These are phyloP conservation scores for Tolypocladium ophioglossoides DNA, from an alignment of 2,329 filamentous ascomycete genomes.

Conservation along the genomic window DNA sequence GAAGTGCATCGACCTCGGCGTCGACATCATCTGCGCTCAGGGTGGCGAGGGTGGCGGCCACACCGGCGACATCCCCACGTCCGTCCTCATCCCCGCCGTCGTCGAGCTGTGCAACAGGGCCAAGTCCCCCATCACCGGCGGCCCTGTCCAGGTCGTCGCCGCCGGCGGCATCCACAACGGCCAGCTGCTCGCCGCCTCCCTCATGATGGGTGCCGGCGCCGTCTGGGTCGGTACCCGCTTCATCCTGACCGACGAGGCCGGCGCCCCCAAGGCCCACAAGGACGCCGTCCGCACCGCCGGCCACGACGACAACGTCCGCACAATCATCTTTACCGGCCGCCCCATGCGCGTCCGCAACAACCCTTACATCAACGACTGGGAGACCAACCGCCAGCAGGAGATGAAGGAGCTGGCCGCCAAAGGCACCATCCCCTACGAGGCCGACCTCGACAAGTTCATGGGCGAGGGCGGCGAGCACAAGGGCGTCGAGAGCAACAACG, in stretches of 20 bases:
- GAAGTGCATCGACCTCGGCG: slow-evolving; percentile 87
- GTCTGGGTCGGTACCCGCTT: slow-evolving; percentile 98
- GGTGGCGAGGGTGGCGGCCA: slow-evolving; percentile 96
- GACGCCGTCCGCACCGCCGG: slow-evolving; percentile 85
- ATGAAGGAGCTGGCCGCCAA: slow-evolving; percentile 86
- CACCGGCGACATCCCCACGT: slow-evolving; percentile 88
- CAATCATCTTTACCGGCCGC: slow-evolving; percentile 96
- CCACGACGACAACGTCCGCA: slow-evolving; percentile 93
- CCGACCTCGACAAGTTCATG: slow-evolving; percentile 77
- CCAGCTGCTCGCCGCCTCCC: slow-evolving; percentile 74
- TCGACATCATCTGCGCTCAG: slow-evolving; percentile 96
- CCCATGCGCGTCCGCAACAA: slow-evolving; percentile 91
- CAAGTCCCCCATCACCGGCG: slow-evolving; percentile 78
- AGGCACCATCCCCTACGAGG: slow-evolving; percentile 87
- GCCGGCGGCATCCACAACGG: slow-evolving; percentile 93
- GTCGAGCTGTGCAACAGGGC: slow-evolving; percentile 70
- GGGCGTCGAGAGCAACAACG: slow-evolving; percentile 42
- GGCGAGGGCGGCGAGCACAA: slow-evolving; percentile 55
- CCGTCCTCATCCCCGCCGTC: slow-evolving; percentile 85
- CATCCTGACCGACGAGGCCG: slow-evolving; percentile 87
- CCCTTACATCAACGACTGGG: slow-evolving; percentile 91
- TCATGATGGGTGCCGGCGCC: slow-evolving; percentile 84
- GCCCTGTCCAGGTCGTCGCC: slow-evolving; percentile 82
- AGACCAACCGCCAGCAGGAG: slow-evolving; percentile 78
- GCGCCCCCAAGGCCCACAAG: slow-evolving; percentile 87